phyloP scores from a whole-genome alignment of 2,329 filamentous ascomycete genomes.

The Stylonectria norvegica region DNA sequence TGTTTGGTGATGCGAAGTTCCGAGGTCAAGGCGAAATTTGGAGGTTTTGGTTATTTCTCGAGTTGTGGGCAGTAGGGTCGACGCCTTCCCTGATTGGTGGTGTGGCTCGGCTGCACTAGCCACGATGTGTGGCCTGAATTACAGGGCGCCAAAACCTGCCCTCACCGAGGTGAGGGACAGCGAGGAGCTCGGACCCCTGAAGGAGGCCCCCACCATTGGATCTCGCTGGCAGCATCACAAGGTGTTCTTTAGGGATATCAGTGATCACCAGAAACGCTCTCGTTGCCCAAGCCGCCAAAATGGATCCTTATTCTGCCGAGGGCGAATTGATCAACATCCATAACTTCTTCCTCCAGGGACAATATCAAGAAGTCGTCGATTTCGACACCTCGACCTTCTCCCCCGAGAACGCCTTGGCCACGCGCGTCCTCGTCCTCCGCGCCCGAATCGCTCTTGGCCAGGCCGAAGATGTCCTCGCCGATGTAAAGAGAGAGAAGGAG shows the following conservation, averaged over 20 bases:
- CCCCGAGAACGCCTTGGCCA: conserved; percentile 70
- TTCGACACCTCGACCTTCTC: conserved; percentile 81
- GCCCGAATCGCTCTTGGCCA: conserved; percentile 81
- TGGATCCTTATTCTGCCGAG: conserved; percentile 70
- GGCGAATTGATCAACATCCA: conserved; percentile 70
- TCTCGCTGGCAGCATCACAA: conserved; percentile 26
- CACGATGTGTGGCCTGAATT: conserved; percentile 24
- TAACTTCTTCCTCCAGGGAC: conserved; percentile 72
- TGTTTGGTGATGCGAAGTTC: conserved; percentile 43
- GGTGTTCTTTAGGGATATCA: conserved; percentile 28
- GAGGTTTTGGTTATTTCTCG: conserved; percentile 43
- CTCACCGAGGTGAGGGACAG: conserved; percentile 21
- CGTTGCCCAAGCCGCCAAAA: conserved; percentile 38
- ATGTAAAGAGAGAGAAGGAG: conserved; percentile 61
- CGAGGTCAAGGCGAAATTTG: conserved; percentile 37
- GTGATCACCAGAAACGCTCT: background rate
- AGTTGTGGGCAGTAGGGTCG: conserved; percentile 45
- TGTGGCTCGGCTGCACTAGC: conserved; percentile 27
- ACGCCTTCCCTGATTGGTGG: conserved; percentile 32
- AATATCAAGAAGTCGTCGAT: conserved; percentile 82
- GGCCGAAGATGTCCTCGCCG: conserved; percentile 66
- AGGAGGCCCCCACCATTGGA: conserved; percentile 27
- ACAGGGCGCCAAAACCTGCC: conserved; percentile 17
- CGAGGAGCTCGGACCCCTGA: conserved; percentile 20
- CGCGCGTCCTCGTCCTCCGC: conserved; percentile 74